Percentiles rank a stretch among this genome's conserved stretches.
Evolutionary conservation across 768 basidiomycete genomes (phyloP).

Genomic region (Tricholoma terreum): DNA sequence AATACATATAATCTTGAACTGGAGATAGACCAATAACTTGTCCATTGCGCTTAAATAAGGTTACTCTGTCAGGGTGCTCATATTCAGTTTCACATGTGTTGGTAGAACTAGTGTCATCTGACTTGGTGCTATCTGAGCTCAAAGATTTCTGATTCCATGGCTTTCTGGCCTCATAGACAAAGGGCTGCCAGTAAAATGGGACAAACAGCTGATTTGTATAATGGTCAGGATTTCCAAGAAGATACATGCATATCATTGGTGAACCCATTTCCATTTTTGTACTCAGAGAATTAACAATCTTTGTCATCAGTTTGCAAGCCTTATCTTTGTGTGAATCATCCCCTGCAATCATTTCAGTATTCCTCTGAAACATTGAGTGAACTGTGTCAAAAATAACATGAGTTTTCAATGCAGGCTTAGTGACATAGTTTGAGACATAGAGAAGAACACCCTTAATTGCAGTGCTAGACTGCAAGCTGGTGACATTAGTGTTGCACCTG

Average conservation of each 20-base stretch:
- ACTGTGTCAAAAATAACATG: conserved; percentile 30
- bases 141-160: conserved; percentile 15
- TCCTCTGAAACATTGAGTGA: conserved; percentile 17
- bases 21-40: conserved; percentile 21
- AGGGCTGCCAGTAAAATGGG: conserved; percentile 30
- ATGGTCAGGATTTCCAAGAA: conserved; percentile 34
- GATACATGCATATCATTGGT: conserved; percentile 33
- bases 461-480: conserved; percentile 33
- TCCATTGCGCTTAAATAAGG: conserved; percentile 14
- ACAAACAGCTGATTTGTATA: conserved; percentile 35
- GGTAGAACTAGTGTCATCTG: no score
- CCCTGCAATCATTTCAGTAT: conserved; percentile 19
- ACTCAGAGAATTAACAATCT: conserved; percentile 26
- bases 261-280: conserved; percentile 28
- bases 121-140: no score
- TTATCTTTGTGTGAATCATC: background rate
- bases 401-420: conserved; percentile 31
- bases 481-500: conserved; percentile 36
- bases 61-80: conserved; percentile 15
- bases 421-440: conserved; percentile 36
- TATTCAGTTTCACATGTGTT: no score
- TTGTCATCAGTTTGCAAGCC: conserved; percentile 21
- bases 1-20: conserved; percentile 34
- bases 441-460: conserved; percentile 16
- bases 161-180: conserved; percentile 21